Evolutionary conservation across 257 asterid species (phyloP), one percentile per base, ranked within the genome.

Genomic region (Eucommia ulmoides): DNA sequence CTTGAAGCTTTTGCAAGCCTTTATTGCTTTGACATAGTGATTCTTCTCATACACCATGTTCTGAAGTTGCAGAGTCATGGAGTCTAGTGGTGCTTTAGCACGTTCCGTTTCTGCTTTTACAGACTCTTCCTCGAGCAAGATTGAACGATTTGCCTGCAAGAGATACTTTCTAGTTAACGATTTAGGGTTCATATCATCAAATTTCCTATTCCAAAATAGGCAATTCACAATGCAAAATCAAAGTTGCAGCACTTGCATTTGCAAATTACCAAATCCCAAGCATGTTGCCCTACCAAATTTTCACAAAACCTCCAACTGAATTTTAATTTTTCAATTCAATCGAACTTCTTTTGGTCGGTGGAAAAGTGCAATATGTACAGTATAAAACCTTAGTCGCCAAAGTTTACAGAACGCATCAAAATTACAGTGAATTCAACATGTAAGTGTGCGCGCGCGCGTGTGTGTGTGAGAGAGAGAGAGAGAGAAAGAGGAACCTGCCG

Each of bases 31-130:
- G 41, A 79, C 75, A 61, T 91, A 91, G 72, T 91, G 98, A 69
- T 79, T 83, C 69, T 86, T 91, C 84, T 91, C 98, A 35, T 86
- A 91, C 89, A 79, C 86, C 73, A 91, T 66, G 67, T 83, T 91
- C 72, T 86, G 96, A 54, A 86, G 96, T 80, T 86, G 98, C 79
- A 86, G 73, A 18, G 93, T 83, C 18, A 93, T 91, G 70, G 73
- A 70, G 63, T 91, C 96, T 22, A 79, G 93, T 0, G 96, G 96
- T 8, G 85, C 74, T 75, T 91, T 86, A 20, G 92, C 96, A 41
- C 84, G 88, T 66, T 91, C 96, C 0, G 95, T 86, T 63, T 86
- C 98, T 9, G 82, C 65, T 64, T 83, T 91, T 38, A 83, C 76
- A 45, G 80, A 80, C 54, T 86, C 98, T 76, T 91, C 98, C 71